Evolutionary conservation across 805 yeast genomes (phyloP).

Genomic region (Saccharomycopsis oosterbeekiorum): DNA sequence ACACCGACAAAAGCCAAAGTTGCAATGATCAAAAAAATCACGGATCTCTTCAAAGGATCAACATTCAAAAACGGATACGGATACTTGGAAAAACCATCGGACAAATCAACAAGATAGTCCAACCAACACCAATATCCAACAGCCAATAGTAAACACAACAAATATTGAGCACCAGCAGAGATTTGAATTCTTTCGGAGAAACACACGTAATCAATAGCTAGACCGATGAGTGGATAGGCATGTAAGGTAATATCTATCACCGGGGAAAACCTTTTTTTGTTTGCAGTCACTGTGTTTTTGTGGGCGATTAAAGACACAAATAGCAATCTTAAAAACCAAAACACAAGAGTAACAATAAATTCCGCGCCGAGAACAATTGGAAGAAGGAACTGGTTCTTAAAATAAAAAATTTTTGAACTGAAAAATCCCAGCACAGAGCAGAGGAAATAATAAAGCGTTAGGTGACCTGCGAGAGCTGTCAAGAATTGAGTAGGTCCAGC

Average conservation of each 20-base stretch:
- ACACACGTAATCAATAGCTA: slow-evolving; percentile 10
- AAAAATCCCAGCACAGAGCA: background rate
- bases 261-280: background rate
- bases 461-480: slow-evolving; percentile 48
- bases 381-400: slow-evolving; percentile 33
- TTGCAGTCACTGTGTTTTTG: background rate
- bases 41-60: slow-evolving; percentile 6
- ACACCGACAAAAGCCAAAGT: slow-evolving; percentile 12
- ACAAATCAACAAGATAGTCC: slow-evolving; percentile 10
- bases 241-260: slow-evolving; percentile 15
- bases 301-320: slow-evolving; percentile 34
- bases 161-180: slow-evolving; percentile 4
- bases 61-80: slow-evolving; percentile 19
- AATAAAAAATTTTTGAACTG: background rate
- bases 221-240: slow-evolving; percentile 9
- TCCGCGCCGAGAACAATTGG: slow-evolving; percentile 52
- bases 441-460: slow-evolving; percentile 35
- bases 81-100: slow-evolving; percentile 12
- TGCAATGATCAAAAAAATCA: slow-evolving; percentile 9
- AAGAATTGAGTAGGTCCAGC: slow-evolving; percentile 60
- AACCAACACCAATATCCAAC: slow-evolving; percentile 17
- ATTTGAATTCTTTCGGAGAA: slow-evolving; percentile 8
- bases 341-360: slow-evolving; percentile 48
- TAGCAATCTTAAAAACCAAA: slow-evolving; percentile 59
- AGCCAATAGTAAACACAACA: slow-evolving; percentile 4